These are phyloP conservation scores for Coemansia biformis DNA, from an alignment of 192 early-diverging fungal species.

Conservation along the genomic window DNA sequence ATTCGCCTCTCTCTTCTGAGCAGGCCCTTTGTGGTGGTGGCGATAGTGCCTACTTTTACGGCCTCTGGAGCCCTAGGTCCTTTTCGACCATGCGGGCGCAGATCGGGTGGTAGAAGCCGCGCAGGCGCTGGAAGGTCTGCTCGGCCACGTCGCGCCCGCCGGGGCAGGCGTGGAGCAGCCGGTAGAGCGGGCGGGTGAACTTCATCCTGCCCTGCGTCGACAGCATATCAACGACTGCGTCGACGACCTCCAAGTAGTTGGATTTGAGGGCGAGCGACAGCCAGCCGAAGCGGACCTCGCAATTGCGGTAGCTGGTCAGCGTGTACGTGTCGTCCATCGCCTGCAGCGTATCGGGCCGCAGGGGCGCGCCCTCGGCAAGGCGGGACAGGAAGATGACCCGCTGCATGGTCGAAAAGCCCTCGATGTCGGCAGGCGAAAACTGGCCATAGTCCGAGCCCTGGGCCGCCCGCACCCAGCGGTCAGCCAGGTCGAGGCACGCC, in stretches of 20 bases:
- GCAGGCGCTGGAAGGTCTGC: slow-evolving; percentile 71
- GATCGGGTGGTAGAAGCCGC: slow-evolving; percentile 91
- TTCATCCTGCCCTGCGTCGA: slow-evolving; percentile 93
- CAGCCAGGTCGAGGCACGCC: slow-evolving; percentile 72
- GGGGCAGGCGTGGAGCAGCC: slow-evolving; percentile 59
- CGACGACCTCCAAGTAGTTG: slow-evolving; percentile 69
- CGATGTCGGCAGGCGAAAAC: slow-evolving; percentile 62
- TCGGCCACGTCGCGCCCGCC: slow-evolving; percentile 72
- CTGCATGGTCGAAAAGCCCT: slow-evolving; percentile 69
- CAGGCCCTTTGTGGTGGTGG: too few relatives aligned
- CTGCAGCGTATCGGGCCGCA: slow-evolving; percentile 58
- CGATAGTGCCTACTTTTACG: too few relatives aligned
- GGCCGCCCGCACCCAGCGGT: slow-evolving; percentile 66
- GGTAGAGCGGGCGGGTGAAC: slow-evolving; percentile 80
- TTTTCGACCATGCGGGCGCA: slow-evolving; percentile 82
- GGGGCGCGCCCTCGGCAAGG: slow-evolving; percentile 57
- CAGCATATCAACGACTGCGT: slow-evolving; percentile 72
- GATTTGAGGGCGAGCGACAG: slow-evolving; percentile 73
- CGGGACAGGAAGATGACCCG: slow-evolving; percentile 80
- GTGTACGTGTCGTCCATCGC: slow-evolving; percentile 69
- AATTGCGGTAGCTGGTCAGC: slow-evolving; percentile 67
- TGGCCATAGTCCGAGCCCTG: slow-evolving; percentile 42
- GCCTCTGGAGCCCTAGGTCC: slow-evolving; percentile 59
- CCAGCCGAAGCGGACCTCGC: slow-evolving; percentile 87
- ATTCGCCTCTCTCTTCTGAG: too few relatives aligned